Conservation (phyloP, 2,329 filamentous ascomycete genomes). For the Scorias spongiosa region DNA sequence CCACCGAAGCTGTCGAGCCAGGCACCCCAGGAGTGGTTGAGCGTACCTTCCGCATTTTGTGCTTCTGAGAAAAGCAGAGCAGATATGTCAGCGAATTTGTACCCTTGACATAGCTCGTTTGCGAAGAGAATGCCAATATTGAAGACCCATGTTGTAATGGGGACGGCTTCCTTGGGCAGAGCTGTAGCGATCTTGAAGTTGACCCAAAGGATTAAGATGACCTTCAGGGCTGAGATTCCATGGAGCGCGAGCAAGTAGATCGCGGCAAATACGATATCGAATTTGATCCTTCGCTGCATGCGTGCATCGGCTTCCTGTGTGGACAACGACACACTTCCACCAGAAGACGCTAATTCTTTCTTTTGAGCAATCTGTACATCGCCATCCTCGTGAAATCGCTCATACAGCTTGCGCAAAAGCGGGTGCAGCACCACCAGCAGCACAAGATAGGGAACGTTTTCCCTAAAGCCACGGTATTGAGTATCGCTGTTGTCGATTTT, state of each 20-base stretch:
- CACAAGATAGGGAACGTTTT: conserved; percentile 70
- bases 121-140: conserved; percentile 75
- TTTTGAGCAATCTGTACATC: background rate
- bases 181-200: conserved; percentile 69
- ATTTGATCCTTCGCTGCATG: conserved; percentile 54
- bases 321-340: conserved; percentile 9
- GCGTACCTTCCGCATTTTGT: conserved; percentile 18
- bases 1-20: conserved; percentile 70
- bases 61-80: conserved; percentile 32
- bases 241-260: conserved; percentile 68
- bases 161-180: conserved; percentile 56
- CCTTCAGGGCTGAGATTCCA: conserved; percentile 71
- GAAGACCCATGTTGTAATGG: conserved; percentile 72
- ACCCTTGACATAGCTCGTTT: conserved; percentile 73
- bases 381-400: conserved; percentile 30
- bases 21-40: conserved; percentile 42
- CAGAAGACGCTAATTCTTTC: background rate
- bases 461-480: conserved; percentile 74
- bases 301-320: conserved; percentile 33
- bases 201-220: conserved; percentile 60
- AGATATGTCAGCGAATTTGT: conserved; percentile 52
- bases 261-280: conserved; percentile 69
- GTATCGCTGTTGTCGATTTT: conserved; percentile 84
- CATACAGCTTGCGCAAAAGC: conserved; percentile 57
- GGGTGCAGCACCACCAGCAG: conserved; percentile 65